Base-by-base conservation (phyloP, 2,329 filamentous ascomycete species). In the Aspergillus ochraceoroseus region DNA sequence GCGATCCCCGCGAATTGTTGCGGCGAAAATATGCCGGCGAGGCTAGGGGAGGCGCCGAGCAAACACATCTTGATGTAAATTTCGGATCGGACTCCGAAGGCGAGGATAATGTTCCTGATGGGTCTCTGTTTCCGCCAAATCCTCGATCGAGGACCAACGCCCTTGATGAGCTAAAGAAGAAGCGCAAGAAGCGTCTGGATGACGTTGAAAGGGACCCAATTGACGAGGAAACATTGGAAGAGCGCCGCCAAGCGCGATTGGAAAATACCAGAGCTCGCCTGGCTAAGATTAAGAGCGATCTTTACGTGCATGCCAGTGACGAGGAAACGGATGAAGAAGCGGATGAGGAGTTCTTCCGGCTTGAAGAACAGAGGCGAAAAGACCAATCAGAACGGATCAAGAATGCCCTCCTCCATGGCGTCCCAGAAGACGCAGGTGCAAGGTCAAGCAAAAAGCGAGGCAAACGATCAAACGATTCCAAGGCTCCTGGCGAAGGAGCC, bases 271-370 rank as follows among this genome's bases (percentile, higher is more conserved):
- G 77, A n/a, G 87, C 89, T 56, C 88, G 88, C 64, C 75, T 80
- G 33, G 72, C 73, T 20, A 85, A 83, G 59, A 84, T 92, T 67
- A 96, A 95, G 71, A 94, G 85, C 55, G 81, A 82, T 15, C 66
- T 90, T 26, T 90, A 81, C 55, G 84, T 98, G 35, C 78, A 83
- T 43, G 81, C 83, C 25, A 87, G 84, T 51, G 92, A 96, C 59
- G 92, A 96, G 38, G 88, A 95, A 52, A 82, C 77, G n/a, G 87
- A 95, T 56, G 80, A 76, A 22, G 87, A 88, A 32, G 77, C 79
- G 41, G 78, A 85, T 64, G 70, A 61, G 14, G 79, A 77, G 13
- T 95, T 95, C 65, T 95, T 90, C 64, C 80, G 75, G 2, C 74
- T 77, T 11, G 89, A 95, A 65, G 80, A 82, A 61, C 68, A 75